Conservation (phyloP, 495 filamentous ascomycete genomes). For the Neurospora africana region DNA sequence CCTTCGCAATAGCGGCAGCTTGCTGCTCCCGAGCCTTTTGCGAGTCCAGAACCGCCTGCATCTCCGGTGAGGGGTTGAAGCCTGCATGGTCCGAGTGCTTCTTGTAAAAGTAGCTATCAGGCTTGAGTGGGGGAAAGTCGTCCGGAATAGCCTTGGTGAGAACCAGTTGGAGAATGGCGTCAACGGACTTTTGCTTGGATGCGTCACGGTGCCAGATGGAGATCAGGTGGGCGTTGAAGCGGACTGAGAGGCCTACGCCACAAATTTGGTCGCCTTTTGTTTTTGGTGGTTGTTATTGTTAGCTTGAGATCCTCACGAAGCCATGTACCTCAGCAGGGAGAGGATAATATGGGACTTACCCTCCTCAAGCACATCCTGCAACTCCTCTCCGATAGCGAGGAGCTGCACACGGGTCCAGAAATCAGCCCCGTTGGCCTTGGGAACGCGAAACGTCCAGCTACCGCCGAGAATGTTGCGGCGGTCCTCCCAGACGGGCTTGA, state of each 20-base stretch:
- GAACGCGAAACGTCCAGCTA: slow-evolving; percentile 78
- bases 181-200: slow-evolving; percentile 60
- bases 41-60: slow-evolving; percentile 38
- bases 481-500: slow-evolving; percentile 86
- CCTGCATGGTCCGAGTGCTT: slow-evolving; percentile 47
- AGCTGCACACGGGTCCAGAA: slow-evolving; percentile 74
- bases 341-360: slow-evolving; percentile 34
- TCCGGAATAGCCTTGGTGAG: slow-evolving; percentile 57
- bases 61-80: slow-evolving; percentile 43
- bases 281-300: not conserved
- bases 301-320: not conserved
- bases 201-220: slow-evolving; percentile 81
- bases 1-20: slow-evolving; percentile 15
- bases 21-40: slow-evolving; percentile 34
- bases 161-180: slow-evolving; percentile 56
- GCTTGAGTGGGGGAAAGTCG: slow-evolving; percentile 45
- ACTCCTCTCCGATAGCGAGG: slow-evolving; percentile 73
- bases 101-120: slow-evolving; percentile 60
- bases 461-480: slow-evolving; percentile 70
- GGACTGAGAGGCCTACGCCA: slow-evolving; percentile 59
- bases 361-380: slow-evolving; percentile 64
- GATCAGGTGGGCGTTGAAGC: slow-evolving; percentile 69
- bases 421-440: slow-evolving; percentile 57
- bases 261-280: slow-evolving; percentile 65
- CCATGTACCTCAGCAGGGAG: too few species aligned